Percentiles rank a stretch among this genome's conserved stretches.
Evolutionary conservation across 2,329 filamentous ascomycete genomes (phyloP).

Genomic region (Fragosphaeria purpurea): DNA sequence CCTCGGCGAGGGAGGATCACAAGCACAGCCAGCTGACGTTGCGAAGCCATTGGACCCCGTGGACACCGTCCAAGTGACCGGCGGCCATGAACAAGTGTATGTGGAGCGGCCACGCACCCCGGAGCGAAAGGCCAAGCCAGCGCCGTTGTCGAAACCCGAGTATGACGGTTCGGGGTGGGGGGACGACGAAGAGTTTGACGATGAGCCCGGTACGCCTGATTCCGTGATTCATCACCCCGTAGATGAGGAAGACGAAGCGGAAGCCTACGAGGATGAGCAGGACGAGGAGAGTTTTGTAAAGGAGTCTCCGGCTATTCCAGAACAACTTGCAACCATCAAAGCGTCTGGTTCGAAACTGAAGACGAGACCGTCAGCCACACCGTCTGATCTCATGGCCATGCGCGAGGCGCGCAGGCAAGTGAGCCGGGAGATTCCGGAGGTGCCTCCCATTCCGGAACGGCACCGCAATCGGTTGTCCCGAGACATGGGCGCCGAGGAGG

Average conservation of each 20-base stretch:
- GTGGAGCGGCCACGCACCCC: constrained; percentile 39
- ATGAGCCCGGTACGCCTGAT: constrained; percentile 41
- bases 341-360: constrained; percentile 79
- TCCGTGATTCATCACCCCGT: no score
- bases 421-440: constrained; percentile 57
- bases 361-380: constrained; percentile 78
- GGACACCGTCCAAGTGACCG: constrained; percentile 14
- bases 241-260: constrained; percentile 26
- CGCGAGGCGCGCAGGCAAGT: constrained; percentile 76
- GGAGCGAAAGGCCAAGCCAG: constrained; percentile 35
- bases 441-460: constrained; percentile 52
- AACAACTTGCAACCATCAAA: constrained; percentile 79
- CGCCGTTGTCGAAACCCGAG: constrained; percentile 45
- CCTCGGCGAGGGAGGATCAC: constrained; percentile 1
- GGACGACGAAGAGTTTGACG: constrained; percentile 42
- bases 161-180: constrained; percentile 56
- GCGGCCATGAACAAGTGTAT: constrained; percentile 27
- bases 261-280: background rate
- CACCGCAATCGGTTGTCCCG: constrained; percentile 46
- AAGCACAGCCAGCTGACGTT: background rate
- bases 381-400: constrained; percentile 75
- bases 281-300: background rate
- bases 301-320: constrained; percentile 57
- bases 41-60: constrained; percentile 7
- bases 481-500: constrained; percentile 29